Evolutionary conservation across 139 green algal species (phyloP), one percentile per base, ranked within the genome.

Genomic region (Gonium pectorale): DNA sequence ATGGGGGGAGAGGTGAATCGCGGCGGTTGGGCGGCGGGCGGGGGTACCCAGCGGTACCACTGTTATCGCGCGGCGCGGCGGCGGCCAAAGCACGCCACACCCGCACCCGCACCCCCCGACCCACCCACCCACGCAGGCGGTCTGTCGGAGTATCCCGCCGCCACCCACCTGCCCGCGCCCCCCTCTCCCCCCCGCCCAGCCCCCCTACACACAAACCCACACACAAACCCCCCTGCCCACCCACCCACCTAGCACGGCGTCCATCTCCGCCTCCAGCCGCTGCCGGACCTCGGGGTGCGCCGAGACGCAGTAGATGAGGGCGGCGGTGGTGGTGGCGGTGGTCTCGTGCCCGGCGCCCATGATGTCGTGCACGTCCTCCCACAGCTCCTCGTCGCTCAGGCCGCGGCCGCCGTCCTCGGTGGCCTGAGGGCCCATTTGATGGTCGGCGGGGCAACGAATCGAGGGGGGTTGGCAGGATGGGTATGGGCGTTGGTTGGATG

Each of bases 321-420:
- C 90, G 5, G 93, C 92, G 13, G 91, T 88, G 56, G 90, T 94
- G 69, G 84, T 94, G 66, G 93, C 94, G 8, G 93, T 95, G 19
- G 94, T 97, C 81, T 95, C 89, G 77, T 97, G 94, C 2, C 94
- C 94, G 56, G 93, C 92, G 31, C 87, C 90, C 90, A 95, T 94
- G 43, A 94, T 78, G 77, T 94, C 90, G 69, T 94, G 87, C 56
- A 92, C 87, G 63, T 84, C 78, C 78, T 84, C 78, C 78, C 92
- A 96, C 79, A 97, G 81, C 88, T 97, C 94, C 72, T 92, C 86
- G 62, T 97, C 90, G 37, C 75, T 94, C 80, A 95, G 74, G 22
- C 70, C 52, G 35, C 74, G 62, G 0, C 92, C 92, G 0, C 78
- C 21, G 21, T 95, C 93, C 40, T 95, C 91, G 66, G 81, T 83